Evolutionary conservation across 2,329 filamentous ascomycete genomes (phyloP).

Genomic region (Diatrype stigma): DNA sequence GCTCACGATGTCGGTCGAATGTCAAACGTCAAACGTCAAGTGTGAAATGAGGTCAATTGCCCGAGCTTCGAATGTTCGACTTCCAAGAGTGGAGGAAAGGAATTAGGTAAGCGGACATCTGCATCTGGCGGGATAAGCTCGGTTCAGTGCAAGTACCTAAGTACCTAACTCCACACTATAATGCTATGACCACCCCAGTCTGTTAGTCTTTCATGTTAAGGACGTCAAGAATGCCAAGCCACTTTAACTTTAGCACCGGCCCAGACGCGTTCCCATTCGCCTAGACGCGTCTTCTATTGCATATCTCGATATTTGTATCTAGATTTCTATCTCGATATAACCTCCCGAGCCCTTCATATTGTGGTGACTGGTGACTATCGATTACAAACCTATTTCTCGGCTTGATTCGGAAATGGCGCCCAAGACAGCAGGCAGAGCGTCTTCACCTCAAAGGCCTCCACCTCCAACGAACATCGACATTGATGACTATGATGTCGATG

Average conservation of each 20-base stretch:
- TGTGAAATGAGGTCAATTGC: slow-evolving; percentile 11
- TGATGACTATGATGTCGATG: slow-evolving; percentile 70
- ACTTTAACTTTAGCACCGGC: slow-evolving; percentile 6
- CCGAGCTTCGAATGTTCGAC: slow-evolving; percentile 8
- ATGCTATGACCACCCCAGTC: slow-evolving; percentile 11
- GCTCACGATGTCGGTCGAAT: slow-evolving; percentile 1
- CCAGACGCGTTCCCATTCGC: slow-evolving; percentile 10
- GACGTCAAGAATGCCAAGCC: background rate
- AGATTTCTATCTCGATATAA: too few species aligned
- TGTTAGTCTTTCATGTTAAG: too few species aligned
- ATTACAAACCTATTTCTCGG: background rate
- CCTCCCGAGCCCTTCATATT: slow-evolving; percentile 3
- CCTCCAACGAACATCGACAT: slow-evolving; percentile 59
- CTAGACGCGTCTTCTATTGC: slow-evolving; percentile 11
- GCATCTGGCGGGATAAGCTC: background rate
- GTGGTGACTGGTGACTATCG: background rate
- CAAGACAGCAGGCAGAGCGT: slow-evolving; percentile 12
- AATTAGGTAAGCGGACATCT: background rate
- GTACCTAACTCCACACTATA: too few species aligned
- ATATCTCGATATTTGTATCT: too few species aligned
- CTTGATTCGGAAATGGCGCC: slow-evolving; percentile 22
- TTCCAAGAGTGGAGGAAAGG: background rate
- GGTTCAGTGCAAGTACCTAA: background rate
- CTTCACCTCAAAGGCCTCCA: slow-evolving; percentile 6
- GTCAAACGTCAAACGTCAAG: background rate